Conservation (phyloP, 768 basidiomycete species). For the Rhodotorula graminis region DNA sequence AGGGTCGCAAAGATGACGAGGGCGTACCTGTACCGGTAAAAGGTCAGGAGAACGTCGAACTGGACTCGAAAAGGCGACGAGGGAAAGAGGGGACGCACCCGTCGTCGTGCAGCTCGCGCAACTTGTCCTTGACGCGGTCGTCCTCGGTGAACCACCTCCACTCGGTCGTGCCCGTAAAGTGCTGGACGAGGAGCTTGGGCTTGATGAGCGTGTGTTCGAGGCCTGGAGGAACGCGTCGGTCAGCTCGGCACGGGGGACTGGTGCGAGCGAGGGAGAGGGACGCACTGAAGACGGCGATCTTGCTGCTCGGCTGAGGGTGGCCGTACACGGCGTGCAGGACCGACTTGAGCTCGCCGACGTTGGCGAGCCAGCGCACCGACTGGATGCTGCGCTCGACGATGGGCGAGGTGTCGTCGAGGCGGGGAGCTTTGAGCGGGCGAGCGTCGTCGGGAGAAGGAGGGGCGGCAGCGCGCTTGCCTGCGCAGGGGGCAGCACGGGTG, state of each 20-base stretch:
- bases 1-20: constrained; percentile 44
- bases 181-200: background rate
- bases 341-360: background rate
- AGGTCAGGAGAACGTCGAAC: background rate
- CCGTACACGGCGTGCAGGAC: constrained; percentile 11
- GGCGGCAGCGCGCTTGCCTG: background rate
- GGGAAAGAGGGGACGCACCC: background rate
- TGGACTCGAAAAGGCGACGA: background rate
- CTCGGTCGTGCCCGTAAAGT: background rate
- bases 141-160: constrained; percentile 1
- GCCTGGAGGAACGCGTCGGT: background rate
- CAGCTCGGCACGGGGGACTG: background rate
- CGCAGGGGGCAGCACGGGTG: background rate
- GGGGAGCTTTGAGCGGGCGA: background rate
- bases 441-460: background rate
- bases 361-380: background rate
- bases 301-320: background rate
- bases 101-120: background rate
- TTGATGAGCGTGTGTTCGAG: constrained; percentile 3
- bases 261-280: background rate
- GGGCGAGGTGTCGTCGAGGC: background rate
- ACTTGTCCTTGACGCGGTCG: background rate
- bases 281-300: constrained; percentile 14
- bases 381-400: background rate
- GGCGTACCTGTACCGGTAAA: background rate